Percentiles rank a stretch among this genome's conserved stretches.
These are phyloP conservation scores for Pseudoperonospora humuli DNA, from an alignment of 352 stramenopile genomes.

Conservation along the genomic window DNA sequence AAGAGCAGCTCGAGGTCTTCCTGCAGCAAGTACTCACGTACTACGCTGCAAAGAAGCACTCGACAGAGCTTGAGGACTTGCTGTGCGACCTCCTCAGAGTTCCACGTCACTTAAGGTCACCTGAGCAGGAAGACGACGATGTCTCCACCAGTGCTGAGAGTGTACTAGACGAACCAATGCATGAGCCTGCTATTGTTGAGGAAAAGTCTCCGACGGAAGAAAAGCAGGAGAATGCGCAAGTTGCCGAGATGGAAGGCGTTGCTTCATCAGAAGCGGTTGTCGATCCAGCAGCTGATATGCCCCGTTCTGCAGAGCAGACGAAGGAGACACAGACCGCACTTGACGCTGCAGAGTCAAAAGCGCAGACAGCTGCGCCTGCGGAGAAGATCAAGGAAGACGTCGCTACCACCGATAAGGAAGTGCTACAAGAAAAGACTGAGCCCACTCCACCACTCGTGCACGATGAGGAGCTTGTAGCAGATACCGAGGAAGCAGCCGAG, in stretches of 20 bases:
- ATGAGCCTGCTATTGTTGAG: constrained; percentile 8
- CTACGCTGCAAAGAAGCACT: constrained; percentile 22
- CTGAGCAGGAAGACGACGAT: constrained; percentile 23
- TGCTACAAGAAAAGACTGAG: constrained; percentile 1
- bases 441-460: too few species aligned
- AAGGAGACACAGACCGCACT: constrained; percentile 1
- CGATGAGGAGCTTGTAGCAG: background rate
- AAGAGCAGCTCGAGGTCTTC: constrained; percentile 57
- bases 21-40: constrained; percentile 39
- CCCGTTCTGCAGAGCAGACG: background rate
- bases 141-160: constrained; percentile 32
- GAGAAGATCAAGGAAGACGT: constrained; percentile 1
- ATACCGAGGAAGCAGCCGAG: too few species aligned
- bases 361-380: constrained; percentile 1
- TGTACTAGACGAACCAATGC: constrained; percentile 21
- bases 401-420: background rate
- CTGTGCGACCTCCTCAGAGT: constrained; percentile 55
- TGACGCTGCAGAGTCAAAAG: constrained; percentile 10
- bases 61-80: constrained; percentile 30
- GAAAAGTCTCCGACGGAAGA: background rate
- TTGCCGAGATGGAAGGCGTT: constrained; percentile 5
- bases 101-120: constrained; percentile 25
- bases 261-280: background rate
- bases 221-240: constrained; percentile 2
- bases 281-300: constrained; percentile 7